Evolutionary conservation across 2,329 filamentous ascomycete species (phyloP).

Genomic region (Bretziella fagacearum): DNA sequence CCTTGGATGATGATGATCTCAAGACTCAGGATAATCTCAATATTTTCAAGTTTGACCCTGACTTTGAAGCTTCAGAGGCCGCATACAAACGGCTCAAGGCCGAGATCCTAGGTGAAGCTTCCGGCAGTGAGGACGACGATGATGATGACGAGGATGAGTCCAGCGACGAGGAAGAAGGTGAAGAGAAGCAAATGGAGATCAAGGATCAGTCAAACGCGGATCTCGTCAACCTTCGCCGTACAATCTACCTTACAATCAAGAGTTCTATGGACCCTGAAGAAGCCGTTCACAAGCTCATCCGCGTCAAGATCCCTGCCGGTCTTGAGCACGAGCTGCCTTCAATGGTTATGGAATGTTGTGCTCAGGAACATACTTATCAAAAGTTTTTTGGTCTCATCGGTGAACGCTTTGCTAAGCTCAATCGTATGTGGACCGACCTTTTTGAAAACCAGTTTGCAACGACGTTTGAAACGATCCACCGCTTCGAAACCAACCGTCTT

Average conservation of each 20-base stretch:
- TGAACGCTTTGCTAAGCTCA: constrained; percentile 89
- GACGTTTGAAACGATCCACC: constrained; percentile 95
- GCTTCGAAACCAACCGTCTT: constrained; percentile 87
- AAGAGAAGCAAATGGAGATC: constrained; percentile 78
- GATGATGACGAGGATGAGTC: constrained; percentile 44
- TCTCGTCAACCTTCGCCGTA: constrained; percentile 78
- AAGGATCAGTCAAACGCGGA: constrained; percentile 97
- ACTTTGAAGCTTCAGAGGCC: constrained; percentile 82
- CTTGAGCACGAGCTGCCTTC: constrained; percentile 81
- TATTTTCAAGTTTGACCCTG: constrained; percentile 82
- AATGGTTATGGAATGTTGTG: constrained; percentile 95
- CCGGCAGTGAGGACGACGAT: constrained; percentile 54
- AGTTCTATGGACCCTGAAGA: constrained; percentile 92
- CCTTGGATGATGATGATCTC: constrained; percentile 59
- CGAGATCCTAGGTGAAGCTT: constrained; percentile 88
- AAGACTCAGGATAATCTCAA: constrained; percentile 79
- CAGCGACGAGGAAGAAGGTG: constrained; percentile 56
- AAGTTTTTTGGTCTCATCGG: constrained; percentile 94
- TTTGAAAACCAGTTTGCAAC: constrained; percentile 82
- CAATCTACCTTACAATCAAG: constrained; percentile 96
- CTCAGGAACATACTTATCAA: constrained; percentile 89
- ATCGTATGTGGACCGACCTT: constrained; percentile 81
- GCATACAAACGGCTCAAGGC: constrained; percentile 81
- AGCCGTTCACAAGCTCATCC: constrained; percentile 93
- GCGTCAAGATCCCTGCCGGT: constrained; percentile 71